Evolutionary conservation across 2,329 filamentous ascomycete genomes (phyloP).

Genomic region (Talaromyces sp.): DNA sequence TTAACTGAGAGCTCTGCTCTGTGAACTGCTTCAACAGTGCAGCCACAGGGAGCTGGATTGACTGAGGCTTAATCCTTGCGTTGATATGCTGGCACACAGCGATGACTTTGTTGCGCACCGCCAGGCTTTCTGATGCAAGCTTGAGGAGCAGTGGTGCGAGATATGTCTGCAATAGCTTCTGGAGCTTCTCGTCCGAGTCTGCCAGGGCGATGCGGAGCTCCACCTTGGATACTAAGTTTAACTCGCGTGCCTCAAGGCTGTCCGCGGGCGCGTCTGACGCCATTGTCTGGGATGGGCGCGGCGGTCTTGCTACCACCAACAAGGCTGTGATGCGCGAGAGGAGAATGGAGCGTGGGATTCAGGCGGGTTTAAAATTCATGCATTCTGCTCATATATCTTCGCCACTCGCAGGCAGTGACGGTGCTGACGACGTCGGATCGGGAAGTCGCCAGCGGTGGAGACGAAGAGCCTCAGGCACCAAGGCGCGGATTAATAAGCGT

Average conservation of each 20-base stretch:
- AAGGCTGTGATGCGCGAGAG: background rate
- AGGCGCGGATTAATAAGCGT: background rate
- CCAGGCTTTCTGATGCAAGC: conserved; percentile 70
- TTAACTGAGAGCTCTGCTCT: conserved; percentile 63
- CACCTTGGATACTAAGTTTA: conserved; percentile 77
- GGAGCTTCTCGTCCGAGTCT: conserved; percentile 77
- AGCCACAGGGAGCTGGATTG: conserved; percentile 76
- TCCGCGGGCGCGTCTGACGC: conserved; percentile 25
- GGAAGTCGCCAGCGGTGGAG: background rate
- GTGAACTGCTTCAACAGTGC: conserved; percentile 87
- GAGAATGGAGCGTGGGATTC: background rate
- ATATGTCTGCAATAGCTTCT: conserved; percentile 71
- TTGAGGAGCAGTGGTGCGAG: conserved; percentile 80
- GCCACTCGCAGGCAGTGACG: background rate
- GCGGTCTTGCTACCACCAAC: background rate
- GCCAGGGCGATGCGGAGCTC: conserved; percentile 79
- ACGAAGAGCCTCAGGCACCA: background rate
- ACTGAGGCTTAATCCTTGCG: conserved; percentile 55
- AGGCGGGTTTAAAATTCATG: background rate
- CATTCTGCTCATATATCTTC: background rate
- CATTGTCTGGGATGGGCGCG: conserved; percentile 19
- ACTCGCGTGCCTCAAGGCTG: conserved; percentile 58
- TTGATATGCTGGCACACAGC: conserved; percentile 68
- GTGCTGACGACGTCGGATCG: background rate
- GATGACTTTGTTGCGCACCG: conserved; percentile 75